Conservation (phyloP, 768 basidiomycete species). For the Chiua virens region DNA sequence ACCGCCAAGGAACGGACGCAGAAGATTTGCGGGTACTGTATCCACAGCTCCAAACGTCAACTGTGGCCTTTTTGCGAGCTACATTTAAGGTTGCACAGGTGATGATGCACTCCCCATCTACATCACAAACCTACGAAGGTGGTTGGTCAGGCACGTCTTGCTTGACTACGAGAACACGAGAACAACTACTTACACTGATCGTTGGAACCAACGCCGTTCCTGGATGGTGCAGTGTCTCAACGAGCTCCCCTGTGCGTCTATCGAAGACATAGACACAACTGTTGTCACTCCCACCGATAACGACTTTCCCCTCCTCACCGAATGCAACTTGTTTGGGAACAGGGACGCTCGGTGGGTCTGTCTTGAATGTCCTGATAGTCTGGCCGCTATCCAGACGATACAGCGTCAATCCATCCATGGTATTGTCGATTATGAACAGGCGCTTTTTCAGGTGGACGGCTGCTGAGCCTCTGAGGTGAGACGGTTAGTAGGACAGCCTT, state of each 20-base stretch:
- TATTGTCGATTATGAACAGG: conserved; percentile 5
- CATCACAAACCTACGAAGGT: background rate
- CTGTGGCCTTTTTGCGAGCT: background rate
- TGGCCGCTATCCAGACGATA: background rate
- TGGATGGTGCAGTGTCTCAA: background rate
- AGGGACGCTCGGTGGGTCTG: background rate
- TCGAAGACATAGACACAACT: conserved; percentile 6
- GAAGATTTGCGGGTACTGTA: too few species aligned
- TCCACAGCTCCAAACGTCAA: conserved; percentile 1
- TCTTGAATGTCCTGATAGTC: background rate
- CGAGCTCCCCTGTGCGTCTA: background rate
- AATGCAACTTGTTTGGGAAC: conserved; percentile 11
- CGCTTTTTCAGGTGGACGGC: conserved; percentile 1
- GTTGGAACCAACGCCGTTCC: background rate
- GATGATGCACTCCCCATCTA: conserved; percentile 1
- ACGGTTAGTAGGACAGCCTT: too few species aligned
- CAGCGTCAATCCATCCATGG: conserved; percentile 4
- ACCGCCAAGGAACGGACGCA: too few species aligned
- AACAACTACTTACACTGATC: background rate
- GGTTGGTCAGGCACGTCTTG: too few species aligned
- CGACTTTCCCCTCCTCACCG: conserved; percentile 2
- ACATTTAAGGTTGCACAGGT: background rate
- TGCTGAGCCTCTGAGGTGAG: conserved; percentile 1
- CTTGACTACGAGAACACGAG: background rate
- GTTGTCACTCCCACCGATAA: conserved; percentile 7